Percentiles rank a stretch among this genome's conserved stretches.
phyloP scores from a whole-genome alignment of 176 grass and related monocot genomes.

The Alloteropsis semialata region DNA sequence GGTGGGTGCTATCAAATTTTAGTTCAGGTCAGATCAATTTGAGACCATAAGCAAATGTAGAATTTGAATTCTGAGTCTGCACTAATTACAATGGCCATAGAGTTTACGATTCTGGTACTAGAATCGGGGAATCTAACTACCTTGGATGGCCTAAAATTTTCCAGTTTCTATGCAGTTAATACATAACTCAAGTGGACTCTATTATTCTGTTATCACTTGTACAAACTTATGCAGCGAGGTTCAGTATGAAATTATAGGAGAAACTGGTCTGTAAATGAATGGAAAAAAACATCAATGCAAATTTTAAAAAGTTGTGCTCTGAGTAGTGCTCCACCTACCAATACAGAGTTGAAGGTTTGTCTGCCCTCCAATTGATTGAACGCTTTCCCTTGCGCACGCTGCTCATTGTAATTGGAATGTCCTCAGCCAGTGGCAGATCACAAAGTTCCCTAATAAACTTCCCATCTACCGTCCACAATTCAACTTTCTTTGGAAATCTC shows the following conservation, averaged over 20 bases:
- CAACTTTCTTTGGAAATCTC: conserved; percentile 94
- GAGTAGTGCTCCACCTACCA: conserved; percentile 58
- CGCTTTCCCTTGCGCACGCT: conserved; percentile 92
- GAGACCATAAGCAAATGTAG: background rate
- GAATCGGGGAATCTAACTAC: background rate
- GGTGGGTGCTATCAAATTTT: background rate
- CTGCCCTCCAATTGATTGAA: conserved; percentile 89
- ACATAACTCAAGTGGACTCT: background rate
- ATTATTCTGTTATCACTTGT: background rate
- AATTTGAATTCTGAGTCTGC: background rate
- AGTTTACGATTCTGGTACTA: background rate
- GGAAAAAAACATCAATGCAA: background rate
- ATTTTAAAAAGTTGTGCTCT: background rate
- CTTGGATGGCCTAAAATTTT: background rate
- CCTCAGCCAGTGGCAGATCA: conserved; percentile 89
- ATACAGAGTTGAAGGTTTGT: conserved; percentile 83
- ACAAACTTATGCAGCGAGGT: background rate
- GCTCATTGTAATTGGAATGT: conserved; percentile 89
- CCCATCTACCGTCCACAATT: conserved; percentile 84
- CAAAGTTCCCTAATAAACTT: conserved; percentile 90
- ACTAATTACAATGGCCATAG: background rate
- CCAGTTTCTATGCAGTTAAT: background rate
- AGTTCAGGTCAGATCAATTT: background rate
- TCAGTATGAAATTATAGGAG: background rate
- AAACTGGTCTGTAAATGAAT: background rate